Base-by-base conservation (phyloP, 2,329 filamentous ascomycete genomes). In the Alternaria tenuissima region DNA sequence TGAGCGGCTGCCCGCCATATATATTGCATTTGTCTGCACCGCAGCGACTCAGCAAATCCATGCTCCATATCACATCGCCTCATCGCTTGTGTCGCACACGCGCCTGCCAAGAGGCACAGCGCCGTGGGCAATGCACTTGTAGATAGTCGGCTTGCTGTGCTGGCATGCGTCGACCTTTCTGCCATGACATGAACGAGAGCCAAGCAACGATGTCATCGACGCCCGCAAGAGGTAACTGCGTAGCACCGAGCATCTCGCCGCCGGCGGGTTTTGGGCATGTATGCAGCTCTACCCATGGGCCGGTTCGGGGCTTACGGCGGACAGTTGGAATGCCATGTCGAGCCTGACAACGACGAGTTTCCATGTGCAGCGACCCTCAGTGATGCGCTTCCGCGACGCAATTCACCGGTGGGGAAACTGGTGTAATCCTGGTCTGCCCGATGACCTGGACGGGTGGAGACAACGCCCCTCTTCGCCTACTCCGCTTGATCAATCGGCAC, bases 361-460 rank as follows among this genome's bases (percentile, higher is more conserved):
- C 34, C 12, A 30, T 36, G 16, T 51, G 52, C 28, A 38, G 32
- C n/a, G 26, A 24, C 30, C 30, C 61, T 59, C 54, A 58, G 53
- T 47, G 36, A 41, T 57, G 49, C 48, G 49, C 48, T 57, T 52
- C 38, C 18, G 39, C 16, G 53, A 46, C 60, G 64, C 56, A 57
- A 47, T 48, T 52, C 59, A 63, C 57, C 56, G 63, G 52, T 16
- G 44, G 55, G 49, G 52, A 43, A 18, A n/a, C 34, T 43, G 28
- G 58, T 38, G 44, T 56, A 63, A 65, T 34, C 43, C 57, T 47
- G 49, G 44, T 46, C 38, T 52, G 56, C 63, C 66, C 69, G 61
- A 62, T 63, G 59, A 69, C 66, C 63, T 70, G 69, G 68, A 54
- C 55, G 44, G 44, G 58, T 65, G 62, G 59, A 58, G 53, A 62